A percentile compares a stretch with the other conserved stretches of the same genome.
Evolutionary conservation across 176 grass and related monocot species (phyloP).

Genomic region (Oryza punctata): DNA sequence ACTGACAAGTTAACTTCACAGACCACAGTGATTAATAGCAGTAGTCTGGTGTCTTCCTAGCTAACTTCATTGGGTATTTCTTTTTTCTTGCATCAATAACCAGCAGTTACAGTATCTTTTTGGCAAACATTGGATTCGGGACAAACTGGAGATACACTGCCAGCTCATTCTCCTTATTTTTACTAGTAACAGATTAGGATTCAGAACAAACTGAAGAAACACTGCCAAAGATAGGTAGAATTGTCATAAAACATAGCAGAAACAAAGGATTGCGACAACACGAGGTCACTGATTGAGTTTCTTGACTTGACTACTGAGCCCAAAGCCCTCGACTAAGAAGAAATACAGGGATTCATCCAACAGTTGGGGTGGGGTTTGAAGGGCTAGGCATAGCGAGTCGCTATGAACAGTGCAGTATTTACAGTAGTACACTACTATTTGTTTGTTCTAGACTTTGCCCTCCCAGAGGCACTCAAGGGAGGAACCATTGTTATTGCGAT

Average conservation of each 20-base stretch:
- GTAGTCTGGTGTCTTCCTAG: not conserved
- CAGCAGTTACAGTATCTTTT: not conserved
- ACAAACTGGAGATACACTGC: not conserved
- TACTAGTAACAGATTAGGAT: not conserved
- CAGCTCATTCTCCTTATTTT: not conserved
- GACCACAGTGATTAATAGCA: too few relatives aligned
- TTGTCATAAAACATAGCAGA: not conserved
- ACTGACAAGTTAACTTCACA: not conserved
- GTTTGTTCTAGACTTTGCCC: slow-evolving; percentile 44
- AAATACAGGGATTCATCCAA: not conserved
- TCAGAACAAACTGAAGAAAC: not conserved
- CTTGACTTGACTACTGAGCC: not conserved
- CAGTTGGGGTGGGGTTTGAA: not conserved
- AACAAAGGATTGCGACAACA: not conserved
- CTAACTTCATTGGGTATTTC: not conserved
- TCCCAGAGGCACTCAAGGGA: slow-evolving; percentile 66
- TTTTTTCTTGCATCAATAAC: not conserved
- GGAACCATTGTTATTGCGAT: not conserved
- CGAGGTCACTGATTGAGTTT: not conserved
- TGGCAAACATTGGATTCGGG: not conserved
- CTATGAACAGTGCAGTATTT: not conserved
- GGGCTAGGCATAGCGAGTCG: not conserved
- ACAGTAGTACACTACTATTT: not conserved
- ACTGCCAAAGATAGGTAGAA: not conserved
- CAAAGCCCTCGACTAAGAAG: not conserved